Evolutionary conservation across 441 rosid genomes (phyloP), one percentile per base, ranked within the genome.

Genomic region (Adansonia madagascariensis): DNA sequence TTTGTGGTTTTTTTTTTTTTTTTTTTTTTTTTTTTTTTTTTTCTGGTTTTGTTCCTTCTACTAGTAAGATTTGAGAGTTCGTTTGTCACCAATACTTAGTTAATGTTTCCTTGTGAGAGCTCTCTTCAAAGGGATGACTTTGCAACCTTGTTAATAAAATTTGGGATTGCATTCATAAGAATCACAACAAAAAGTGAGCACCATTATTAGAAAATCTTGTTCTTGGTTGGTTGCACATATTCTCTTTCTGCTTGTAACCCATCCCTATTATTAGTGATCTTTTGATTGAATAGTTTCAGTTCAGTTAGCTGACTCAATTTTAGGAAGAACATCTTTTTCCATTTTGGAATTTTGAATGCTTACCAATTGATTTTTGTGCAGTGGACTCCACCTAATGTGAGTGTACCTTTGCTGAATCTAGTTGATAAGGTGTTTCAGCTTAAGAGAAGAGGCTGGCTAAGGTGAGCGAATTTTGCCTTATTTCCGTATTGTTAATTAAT

Each of bases 351-450:
- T 4, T 46, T 79, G 22, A 57, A 71, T 57, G 31, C 20, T 47
- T 71, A 65, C 24, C 39, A 6, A 56, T 74, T 35, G 52, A 60
- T 72, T 75, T 82, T 64, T 76, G 39, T 81, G 84, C 91, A 97
- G 98, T 97, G 99, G 99, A 88, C 87, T 74, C 99, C 99, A 2
- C 87, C 99, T 24, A 97, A 97, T 80, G 95, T 97, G 74, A 94
- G 97, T 63, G 97, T 94, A 44, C 98, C 99, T 43, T 79, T 97
- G 70, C 78, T 97, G 84, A 97, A 93, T 90, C 93, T 97, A 71
- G 99, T 97, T 59, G 99, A 97, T 82, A 97, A 94, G 82, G 91
- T 94, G 74, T 97, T 97, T 88, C 98, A 92, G 84, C 95, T 97
- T 12, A 94, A 92, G 69, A 92, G 96, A 85, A 91, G 98, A 86